These are phyloP conservation scores for Quillaja saponaria DNA, from an alignment of 306 rosid genomes.

Conservation along the genomic window DNA sequence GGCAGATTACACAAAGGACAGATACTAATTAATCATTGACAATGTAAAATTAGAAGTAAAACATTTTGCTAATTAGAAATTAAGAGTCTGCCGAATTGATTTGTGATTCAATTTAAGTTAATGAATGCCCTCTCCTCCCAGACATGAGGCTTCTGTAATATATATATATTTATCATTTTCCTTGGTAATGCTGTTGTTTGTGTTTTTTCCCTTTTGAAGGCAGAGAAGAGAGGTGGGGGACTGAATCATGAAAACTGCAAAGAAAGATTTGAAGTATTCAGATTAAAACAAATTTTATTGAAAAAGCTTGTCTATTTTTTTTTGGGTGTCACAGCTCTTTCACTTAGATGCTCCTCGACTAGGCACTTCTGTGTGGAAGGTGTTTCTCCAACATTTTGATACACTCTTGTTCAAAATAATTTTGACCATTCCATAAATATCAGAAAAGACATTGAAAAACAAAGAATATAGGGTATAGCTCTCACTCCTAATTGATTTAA, in stretches of 20 bases:
- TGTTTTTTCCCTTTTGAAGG: background rate
- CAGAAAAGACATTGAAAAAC: too few relatives aligned
- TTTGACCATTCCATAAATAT: too few relatives aligned
- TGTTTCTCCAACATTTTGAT: too few relatives aligned
- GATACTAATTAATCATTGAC: constrained; percentile 16
- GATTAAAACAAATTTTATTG: constrained; percentile 24
- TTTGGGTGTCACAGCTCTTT: constrained; percentile 35
- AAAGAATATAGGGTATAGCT: too few relatives aligned
- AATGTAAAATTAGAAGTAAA: constrained; percentile 15
- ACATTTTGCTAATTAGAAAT: background rate
- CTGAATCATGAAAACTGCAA: constrained; percentile 29
- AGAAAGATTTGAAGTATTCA: constrained; percentile 15
- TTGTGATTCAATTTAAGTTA: background rate
- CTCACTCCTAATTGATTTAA: too few relatives aligned
- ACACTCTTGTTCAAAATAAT: too few relatives aligned
- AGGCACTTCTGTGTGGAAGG: constrained; percentile 31
- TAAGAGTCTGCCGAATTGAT: too few relatives aligned
- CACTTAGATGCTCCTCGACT: constrained; percentile 65
- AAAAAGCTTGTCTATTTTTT: constrained; percentile 50
- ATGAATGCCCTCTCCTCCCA: background rate
- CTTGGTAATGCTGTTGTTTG: constrained; percentile 32
- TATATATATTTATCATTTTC: constrained; percentile 14
- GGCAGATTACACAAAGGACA: constrained; percentile 23
- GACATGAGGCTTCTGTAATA: background rate
- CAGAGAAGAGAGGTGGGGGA: constrained; percentile 30